Percentiles rank a stretch among this genome's conserved stretches.
Evolutionary conservation across 306 rosid species (phyloP).

Genomic region (Datisca glomerata): DNA sequence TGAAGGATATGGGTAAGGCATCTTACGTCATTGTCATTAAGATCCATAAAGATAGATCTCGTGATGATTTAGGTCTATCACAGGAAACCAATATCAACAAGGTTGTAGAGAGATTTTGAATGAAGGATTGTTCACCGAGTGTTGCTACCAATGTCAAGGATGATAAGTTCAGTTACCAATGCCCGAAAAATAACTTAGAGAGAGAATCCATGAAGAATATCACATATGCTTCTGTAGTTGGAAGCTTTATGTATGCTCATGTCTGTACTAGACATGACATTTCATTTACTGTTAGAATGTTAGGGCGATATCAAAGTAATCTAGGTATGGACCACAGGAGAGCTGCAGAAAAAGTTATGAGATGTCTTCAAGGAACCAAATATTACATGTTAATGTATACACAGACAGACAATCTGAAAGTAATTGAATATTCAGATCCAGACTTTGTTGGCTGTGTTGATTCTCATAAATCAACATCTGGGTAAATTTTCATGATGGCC

Average conservation of each 20-base stretch:
- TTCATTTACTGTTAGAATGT: not conserved
- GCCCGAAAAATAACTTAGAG: slow-evolving; percentile 1
- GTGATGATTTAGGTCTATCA: not conserved
- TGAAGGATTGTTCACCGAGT: not conserved
- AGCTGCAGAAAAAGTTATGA: not conserved
- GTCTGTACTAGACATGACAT: slow-evolving; percentile 4
- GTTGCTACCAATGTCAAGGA: not conserved
- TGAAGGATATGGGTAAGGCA: not conserved
- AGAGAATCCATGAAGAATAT: slow-evolving; percentile 2
- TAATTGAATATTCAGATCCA: not conserved
- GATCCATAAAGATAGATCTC: not conserved
- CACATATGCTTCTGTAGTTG: not conserved
- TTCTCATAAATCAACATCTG: too few relatives aligned
- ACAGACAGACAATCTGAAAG: not conserved
- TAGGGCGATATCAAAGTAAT: slow-evolving; percentile 2
- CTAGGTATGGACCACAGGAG: not conserved
- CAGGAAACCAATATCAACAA: not conserved
- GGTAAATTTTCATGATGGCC: too few relatives aligned
- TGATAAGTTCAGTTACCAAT: not conserved
- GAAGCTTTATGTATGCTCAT: slow-evolving; percentile 12
- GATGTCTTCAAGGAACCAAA: not conserved
- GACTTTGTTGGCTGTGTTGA: slow-evolving; percentile 1
- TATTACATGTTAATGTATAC: slow-evolving; percentile 1
- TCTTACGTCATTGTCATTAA: not conserved
- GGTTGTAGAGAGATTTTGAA: not conserved